These are phyloP conservation scores for Excoecaria agallocha DNA, from an alignment of 345 rosid species.

Conservation along the genomic window DNA sequence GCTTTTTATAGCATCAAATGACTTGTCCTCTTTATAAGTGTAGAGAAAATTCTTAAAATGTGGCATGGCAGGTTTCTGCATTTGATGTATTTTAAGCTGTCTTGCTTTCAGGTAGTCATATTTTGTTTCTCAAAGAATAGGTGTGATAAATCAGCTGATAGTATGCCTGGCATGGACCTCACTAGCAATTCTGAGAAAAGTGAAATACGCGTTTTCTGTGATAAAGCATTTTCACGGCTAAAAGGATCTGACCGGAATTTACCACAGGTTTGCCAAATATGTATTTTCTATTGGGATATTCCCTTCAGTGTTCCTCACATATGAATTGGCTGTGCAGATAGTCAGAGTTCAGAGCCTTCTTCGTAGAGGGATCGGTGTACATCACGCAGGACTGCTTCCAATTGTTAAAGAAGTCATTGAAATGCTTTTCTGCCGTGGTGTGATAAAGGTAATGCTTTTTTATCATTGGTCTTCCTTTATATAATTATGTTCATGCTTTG, in stretches of 20 bases:
- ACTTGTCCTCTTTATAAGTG: background rate
- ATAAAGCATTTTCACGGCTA: conserved; percentile 89
- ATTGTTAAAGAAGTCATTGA: conserved; percentile 98
- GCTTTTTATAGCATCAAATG: background rate
- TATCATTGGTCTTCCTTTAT: background rate
- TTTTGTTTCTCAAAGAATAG: conserved; percentile 97
- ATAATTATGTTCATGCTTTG: background rate
- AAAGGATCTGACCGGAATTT: conserved; percentile 94
- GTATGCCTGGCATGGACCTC: conserved; percentile 67
- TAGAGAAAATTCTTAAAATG: conserved; percentile 4
- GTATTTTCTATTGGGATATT: background rate
- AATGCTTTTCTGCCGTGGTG: conserved; percentile 97
- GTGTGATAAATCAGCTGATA: conserved; percentile 86
- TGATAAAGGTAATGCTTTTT: conserved; percentile 67
- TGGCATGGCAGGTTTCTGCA: conserved; percentile 12
- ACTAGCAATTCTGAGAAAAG: conserved; percentile 85
- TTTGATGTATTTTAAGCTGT: conserved; percentile 13
- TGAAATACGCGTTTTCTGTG: conserved; percentile 81
- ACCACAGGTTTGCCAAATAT: conserved; percentile 67
- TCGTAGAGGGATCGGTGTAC: conserved; percentile 87
- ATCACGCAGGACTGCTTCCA: conserved; percentile 99
- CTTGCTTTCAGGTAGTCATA: conserved; percentile 63
- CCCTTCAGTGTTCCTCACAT: background rate
- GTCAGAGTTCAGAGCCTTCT: conserved; percentile 90
- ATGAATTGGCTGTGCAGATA: conserved; percentile 51